These are phyloP conservation scores for Xylaria hypoxylon DNA, from an alignment of 2,329 filamentous ascomycete species.

Conservation along the genomic window DNA sequence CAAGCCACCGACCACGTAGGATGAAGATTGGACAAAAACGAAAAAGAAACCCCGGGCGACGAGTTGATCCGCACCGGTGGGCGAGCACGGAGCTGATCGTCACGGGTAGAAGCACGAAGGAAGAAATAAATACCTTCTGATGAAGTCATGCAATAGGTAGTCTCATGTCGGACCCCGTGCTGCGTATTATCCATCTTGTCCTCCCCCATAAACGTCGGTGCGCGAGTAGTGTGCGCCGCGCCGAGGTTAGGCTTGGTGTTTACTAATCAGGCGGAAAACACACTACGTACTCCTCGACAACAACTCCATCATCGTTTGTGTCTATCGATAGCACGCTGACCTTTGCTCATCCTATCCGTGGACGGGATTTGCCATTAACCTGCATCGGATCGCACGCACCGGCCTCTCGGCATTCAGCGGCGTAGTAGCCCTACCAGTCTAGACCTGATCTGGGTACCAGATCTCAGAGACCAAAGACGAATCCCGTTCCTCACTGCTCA, in stretches of 20 bases:
- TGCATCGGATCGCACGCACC: conserved; percentile 21
- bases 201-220: conserved; percentile 6
- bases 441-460: conserved; percentile 7
- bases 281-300: neutral
- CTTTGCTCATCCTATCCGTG: conserved; percentile 1
- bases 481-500: conserved; percentile 1
- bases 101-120: neutral
- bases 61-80: conserved; percentile 32
- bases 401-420: conserved; percentile 15
- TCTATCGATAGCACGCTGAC: conserved; percentile 14
- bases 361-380: conserved; percentile 11
- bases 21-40: conserved; percentile 18
- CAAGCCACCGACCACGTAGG: conserved; percentile 26
- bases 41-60: conserved; percentile 27
- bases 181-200: conserved; percentile 28
- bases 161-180: conserved; percentile 10
- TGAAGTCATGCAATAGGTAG: conserved; percentile 7
- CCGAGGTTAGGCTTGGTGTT: conserved; percentile 20
- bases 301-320: conserved; percentile 1
- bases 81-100: conserved; percentile 9
- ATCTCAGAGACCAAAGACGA: neutral
- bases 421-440: conserved; percentile 25
- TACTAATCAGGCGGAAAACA: conserved; percentile 28
- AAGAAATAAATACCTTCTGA: conserved; percentile 23
- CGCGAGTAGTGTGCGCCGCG: neutral